phyloP scores from a whole-genome alignment of 805 yeast genomes.

The Candida loeiensis region DNA sequence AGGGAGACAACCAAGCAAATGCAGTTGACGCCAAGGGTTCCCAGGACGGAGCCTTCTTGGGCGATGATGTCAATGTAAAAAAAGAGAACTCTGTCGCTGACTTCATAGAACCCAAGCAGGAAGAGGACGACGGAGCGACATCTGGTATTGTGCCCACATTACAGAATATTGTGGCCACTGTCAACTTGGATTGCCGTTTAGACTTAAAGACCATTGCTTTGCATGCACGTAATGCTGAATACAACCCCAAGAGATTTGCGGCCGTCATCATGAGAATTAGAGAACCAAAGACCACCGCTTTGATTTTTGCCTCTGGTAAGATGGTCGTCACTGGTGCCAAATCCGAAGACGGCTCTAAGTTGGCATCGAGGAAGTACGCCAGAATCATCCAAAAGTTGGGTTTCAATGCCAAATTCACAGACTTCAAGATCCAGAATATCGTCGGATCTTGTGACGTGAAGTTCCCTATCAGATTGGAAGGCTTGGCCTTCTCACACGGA shows the following conservation, averaged over 20 bases:
- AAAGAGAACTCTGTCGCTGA: slow-evolving; percentile 15
- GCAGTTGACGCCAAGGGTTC: slow-evolving; percentile 10
- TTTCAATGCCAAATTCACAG: slow-evolving; percentile 95
- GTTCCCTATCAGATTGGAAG: slow-evolving; percentile 95
- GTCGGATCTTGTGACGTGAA: slow-evolving; percentile 99
- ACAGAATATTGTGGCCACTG: slow-evolving; percentile 97
- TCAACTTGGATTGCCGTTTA: slow-evolving; percentile 90
- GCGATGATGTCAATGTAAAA: slow-evolving; percentile 13
- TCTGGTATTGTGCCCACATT: slow-evolving; percentile 95
- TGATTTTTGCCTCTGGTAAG: slow-evolving; percentile 97
- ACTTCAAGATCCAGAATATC: slow-evolving; percentile 95
- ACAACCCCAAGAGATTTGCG: slow-evolving; percentile 97
- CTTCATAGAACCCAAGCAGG: slow-evolving; percentile 38
- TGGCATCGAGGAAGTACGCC: slow-evolving; percentile 96
- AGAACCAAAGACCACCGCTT: slow-evolving; percentile 97
- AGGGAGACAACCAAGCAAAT: slow-evolving; percentile 16
- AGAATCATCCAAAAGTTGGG: slow-evolving; percentile 97
- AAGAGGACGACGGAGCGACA: slow-evolving; percentile 66
- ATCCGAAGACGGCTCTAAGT: slow-evolving; percentile 96
- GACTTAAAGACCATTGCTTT: slow-evolving; percentile 96
- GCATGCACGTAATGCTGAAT: slow-evolving; percentile 98
- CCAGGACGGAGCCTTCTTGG: slow-evolving; percentile 5
- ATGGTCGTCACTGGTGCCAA: slow-evolving; percentile 99
- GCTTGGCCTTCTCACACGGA: slow-evolving; percentile 96
- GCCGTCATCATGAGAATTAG: slow-evolving; percentile 99